Evolutionary conservation across 192 early-diverging fungal genomes (phyloP).

Genomic region (Coemansia sp.): DNA sequence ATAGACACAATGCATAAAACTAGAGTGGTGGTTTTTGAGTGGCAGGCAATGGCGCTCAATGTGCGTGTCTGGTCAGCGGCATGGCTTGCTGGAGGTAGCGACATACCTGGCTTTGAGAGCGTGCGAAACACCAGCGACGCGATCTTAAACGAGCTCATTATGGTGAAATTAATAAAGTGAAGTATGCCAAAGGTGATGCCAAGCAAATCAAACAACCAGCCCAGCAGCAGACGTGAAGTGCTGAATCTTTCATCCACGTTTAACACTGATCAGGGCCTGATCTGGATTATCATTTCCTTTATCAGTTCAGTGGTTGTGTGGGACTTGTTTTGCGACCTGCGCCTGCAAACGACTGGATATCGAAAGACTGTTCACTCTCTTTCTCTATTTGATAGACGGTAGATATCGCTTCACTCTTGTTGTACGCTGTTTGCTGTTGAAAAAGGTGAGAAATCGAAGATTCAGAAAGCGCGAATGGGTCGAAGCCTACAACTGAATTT

Average conservation of each 20-base stretch:
- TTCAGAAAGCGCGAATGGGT: not conserved
- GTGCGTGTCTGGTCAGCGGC: not conserved
- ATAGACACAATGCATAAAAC: not conserved
- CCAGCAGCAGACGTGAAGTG: too few species aligned
- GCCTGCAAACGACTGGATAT: not conserved
- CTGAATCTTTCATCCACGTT: too few species aligned
- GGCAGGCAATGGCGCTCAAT: not conserved
- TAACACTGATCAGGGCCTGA: not conserved
- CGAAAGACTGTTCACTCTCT: not conserved
- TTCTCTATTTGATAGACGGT: not conserved
- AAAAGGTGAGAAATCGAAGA: not conserved
- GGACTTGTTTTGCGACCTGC: not conserved
- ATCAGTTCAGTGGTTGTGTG: not conserved
- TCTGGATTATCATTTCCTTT: not conserved
- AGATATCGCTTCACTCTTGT: not conserved
- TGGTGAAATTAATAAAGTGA: not conserved
- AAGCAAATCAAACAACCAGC: not conserved
- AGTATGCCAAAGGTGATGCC: not conserved
- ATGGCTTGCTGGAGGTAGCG: not conserved
- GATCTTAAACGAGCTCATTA: slow-evolving; percentile 66
- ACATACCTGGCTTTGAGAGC: slow-evolving; percentile 66
- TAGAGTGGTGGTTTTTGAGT: not conserved
- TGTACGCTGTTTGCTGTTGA: not conserved
- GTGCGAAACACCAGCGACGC: slow-evolving; percentile 64
- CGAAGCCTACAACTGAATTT: not conserved